These are phyloP conservation scores for Blastocystis sp. DNA, from an alignment of 352 stramenopile genomes.

Conservation along the genomic window DNA sequence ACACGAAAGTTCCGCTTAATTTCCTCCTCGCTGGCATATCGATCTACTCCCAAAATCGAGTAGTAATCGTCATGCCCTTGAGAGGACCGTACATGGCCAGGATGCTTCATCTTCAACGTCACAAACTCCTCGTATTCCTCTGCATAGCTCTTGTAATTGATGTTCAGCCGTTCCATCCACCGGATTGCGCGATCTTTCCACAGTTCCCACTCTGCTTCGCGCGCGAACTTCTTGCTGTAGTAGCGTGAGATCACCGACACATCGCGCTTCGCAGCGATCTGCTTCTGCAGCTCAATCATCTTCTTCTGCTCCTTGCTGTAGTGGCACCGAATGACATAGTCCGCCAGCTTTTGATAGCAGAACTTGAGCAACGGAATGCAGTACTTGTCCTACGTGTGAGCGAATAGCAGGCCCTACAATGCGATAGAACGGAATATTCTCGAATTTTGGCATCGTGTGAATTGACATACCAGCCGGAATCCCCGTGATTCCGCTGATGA, in stretches of 20 bases:
- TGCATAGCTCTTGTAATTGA: slow-evolving; percentile 43
- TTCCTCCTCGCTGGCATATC: slow-evolving; percentile 47
- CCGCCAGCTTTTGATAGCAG: slow-evolving; percentile 3
- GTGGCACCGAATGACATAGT: slow-evolving; percentile 25
- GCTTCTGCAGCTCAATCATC: slow-evolving; percentile 12
- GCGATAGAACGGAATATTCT: slow-evolving; percentile 22
- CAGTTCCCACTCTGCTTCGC: slow-evolving; percentile 30
- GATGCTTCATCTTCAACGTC: background rate
- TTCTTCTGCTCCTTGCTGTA: slow-evolving; percentile 29
- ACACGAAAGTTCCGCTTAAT: slow-evolving; percentile 55
- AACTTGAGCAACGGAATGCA: background rate
- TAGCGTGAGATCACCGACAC: background rate
- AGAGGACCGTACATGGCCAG: background rate
- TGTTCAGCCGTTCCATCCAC: slow-evolving; percentile 4
- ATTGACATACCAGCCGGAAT: slow-evolving; percentile 15
- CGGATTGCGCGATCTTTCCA: background rate
- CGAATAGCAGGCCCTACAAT: background rate
- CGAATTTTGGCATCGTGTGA: slow-evolving; percentile 8
- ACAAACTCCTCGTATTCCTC: slow-evolving; percentile 58
- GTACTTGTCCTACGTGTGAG: slow-evolving; percentile 4
- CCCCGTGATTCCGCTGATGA: slow-evolving; percentile 48
- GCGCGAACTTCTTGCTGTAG: slow-evolving; percentile 54
- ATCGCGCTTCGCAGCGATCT: background rate
- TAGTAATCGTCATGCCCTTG: background rate
- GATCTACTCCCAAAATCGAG: slow-evolving; percentile 36